These are phyloP conservation scores for Chrysoporthe austroafricana DNA, from an alignment of 2,329 filamentous ascomycete species.

Conservation along the genomic window DNA sequence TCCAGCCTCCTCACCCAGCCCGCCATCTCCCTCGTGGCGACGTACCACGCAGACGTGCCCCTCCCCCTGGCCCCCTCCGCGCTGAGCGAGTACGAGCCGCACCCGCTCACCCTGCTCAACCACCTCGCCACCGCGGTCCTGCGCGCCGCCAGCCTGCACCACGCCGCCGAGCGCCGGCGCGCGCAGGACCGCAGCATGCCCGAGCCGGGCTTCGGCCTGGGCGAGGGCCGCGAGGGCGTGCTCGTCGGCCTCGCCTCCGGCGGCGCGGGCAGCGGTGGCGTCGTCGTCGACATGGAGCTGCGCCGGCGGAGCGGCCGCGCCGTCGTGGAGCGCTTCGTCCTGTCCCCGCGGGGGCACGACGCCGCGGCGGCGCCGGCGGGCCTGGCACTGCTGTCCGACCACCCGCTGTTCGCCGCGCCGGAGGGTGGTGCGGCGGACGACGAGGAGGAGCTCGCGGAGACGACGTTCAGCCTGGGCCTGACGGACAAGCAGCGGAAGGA, in stretches of 20 bases:
- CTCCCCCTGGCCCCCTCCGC: conserved; percentile 47
- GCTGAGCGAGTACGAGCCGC: conserved; percentile 63
- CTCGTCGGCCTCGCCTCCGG: conserved; percentile 62
- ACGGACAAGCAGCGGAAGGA: conserved; percentile 90
- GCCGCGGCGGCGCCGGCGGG: conserved; percentile 33
- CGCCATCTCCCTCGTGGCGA: conserved; percentile 71
- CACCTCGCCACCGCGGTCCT: conserved; percentile 92
- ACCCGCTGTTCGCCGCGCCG: conserved; percentile 66
- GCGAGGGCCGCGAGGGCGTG: conserved; percentile 77
- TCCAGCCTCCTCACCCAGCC: conserved; percentile 67
- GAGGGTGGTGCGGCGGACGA: conserved; percentile 43
- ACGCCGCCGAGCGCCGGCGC: conserved; percentile 74
- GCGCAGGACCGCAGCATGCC: conserved; percentile 75
- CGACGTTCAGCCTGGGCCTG: conserved; percentile 83
- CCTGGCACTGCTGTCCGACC: conserved; percentile 72
- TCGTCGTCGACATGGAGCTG: conserved; percentile 86
- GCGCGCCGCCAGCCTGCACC: conserved; percentile 71
- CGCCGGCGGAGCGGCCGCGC: conserved; percentile 80
- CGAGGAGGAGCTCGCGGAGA: conserved; percentile 62
- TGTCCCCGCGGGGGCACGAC: conserved; percentile 38
- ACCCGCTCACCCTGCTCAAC: conserved; percentile 71
- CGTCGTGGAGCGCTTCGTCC: conserved; percentile 69
- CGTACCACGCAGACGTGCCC: conserved; percentile 84
- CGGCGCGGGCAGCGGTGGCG: conserved; percentile 41
- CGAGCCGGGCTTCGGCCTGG: conserved; percentile 78